Base-by-base conservation (phyloP, 139 green algal genomes). In the Coelastrella sp. region DNA sequence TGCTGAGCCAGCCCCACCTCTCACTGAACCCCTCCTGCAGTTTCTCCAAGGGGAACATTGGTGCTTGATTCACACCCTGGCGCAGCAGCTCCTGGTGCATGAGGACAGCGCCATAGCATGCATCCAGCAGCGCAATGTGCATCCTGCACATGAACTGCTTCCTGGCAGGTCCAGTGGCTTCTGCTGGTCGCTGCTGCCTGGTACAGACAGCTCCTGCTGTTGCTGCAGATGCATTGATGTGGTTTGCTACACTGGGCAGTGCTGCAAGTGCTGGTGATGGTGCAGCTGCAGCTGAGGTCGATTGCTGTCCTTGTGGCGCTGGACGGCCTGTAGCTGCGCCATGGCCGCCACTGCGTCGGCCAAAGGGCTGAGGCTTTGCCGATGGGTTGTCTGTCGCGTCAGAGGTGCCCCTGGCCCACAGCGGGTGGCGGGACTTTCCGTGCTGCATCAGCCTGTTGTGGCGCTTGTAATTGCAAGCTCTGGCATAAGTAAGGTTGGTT, bases 41-140 rank as follows among this genome's bases (percentile, higher is more conserved):
- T 68, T 88, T 80, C 68, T 88, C 84, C 66, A 88, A n/a, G 3
- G 84, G 68, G 9, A 88, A 88, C 84, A 72, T 66, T 5, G 84
- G 66, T 59, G 59, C 22, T 12, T 17, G 15, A 20, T 20, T 8
- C 68, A 56, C 22, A 6, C 84, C 84, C 66, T 66, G 49, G 35
- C 57, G 84, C 68, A 81, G 11, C 49, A 88, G 61, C 49, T 88
- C 68, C 49, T 81, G 49, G 15, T 88, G 66, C 20, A 59, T 59
- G 49, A 88, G 27, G 35, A 88, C 66, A n/a, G 84, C 84, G 11
- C 8, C 10, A 27, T 80, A 56, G 57, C 84, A 81, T 0, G 49
- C 20, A 56, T 88, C 66, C 19, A 88, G 49, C 68, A 88, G 49
- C 68, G 56, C 49, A 49, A 88, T 8, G 9, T 81, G 35, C 49